Base-by-base conservation (phyloP, 345 rosid species). In the Jatropha curcas region DNA sequence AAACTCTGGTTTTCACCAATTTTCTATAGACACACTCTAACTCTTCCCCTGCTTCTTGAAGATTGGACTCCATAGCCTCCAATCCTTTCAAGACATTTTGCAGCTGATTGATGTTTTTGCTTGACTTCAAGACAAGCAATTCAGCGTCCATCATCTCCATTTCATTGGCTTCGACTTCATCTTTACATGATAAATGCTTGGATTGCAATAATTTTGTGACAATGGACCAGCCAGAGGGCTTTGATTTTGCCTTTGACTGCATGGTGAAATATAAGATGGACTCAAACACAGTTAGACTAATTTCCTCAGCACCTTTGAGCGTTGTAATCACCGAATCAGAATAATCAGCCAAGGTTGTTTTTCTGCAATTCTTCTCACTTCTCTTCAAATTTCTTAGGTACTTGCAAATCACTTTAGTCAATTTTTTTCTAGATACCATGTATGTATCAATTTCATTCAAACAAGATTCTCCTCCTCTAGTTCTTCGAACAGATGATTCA, bases 141-240 rank as follows among this genome's bases (percentile, higher is more conserved):
- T 35, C 28, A 14, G 13, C 45, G 34, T 75, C 74, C 17, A 80
- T n/a, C 4, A 41, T 68, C 43, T 53, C 65, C 59, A 68, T 12
- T 27, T 77, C 60, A 55, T 19, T 35, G 51, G 35, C 39, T 6
- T 59, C 68, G 37, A 20, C 30, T 53, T 71, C 74, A 20, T 30
- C 55, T 43, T 65, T 67, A n/a, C 60, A 31, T 4, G 70, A 35
- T 50, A 67, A 24, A 0, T 30, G 16, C 34, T 72, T 81, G 17
- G 76, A 66, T 59, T 70, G 60, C 41, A 70, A 27, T 12, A 81
- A 28, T 28, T 74, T 77, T 6, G 73, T 65, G 65, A 77, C 65
- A 53, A 71, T 30, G 5, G 75, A 72, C 71, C 71, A 68, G 31
- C 74, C 48, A 1, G 30, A 43, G 24, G 56, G 7, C 56, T 70